Percentiles rank a stretch among this genome's conserved stretches.
These are phyloP conservation scores for Claviceps paspali DNA, from an alignment of 2,329 filamentous ascomycete species.

Conservation along the genomic window DNA sequence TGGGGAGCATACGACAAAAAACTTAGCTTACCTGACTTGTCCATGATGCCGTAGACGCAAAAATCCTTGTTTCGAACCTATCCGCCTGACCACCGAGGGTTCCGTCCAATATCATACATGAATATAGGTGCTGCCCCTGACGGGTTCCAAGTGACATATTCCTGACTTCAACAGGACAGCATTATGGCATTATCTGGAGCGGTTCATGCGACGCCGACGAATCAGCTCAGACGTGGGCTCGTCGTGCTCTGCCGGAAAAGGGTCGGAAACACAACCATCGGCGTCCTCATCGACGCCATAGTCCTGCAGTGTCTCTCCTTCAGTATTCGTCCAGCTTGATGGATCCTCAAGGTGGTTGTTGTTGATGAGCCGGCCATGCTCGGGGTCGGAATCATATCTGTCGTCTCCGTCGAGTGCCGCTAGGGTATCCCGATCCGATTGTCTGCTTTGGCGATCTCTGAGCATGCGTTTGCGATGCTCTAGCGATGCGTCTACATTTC, in stretches of 20 bases:
- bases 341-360: slow-evolving; percentile 40
- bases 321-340: slow-evolving; percentile 55
- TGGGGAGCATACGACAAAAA: not conserved
- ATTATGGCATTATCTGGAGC: too few species aligned
- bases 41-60: not conserved
- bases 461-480: slow-evolving; percentile 36
- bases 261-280: slow-evolving; percentile 23
- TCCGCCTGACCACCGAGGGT: not conserved
- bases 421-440: slow-evolving; percentile 27
- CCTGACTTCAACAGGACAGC: too few species aligned
- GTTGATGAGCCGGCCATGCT: slow-evolving; percentile 39
- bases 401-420: slow-evolving; percentile 38
- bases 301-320: slow-evolving; percentile 59
- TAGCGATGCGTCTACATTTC: slow-evolving; percentile 20
- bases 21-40: not conserved
- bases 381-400: slow-evolving; percentile 32
- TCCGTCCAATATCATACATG: not conserved
- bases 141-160: slow-evolving; percentile 5
- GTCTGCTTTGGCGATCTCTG: slow-evolving; percentile 30
- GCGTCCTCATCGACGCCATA: slow-evolving; percentile 68
- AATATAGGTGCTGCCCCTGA: not conserved
- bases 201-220: slow-evolving; percentile 25
- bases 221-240: slow-evolving; percentile 56
- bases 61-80: not conserved
- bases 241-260: slow-evolving; percentile 41